Conservation (phyloP, 345 rosid species). For the Ailanthus altissimus region DNA sequence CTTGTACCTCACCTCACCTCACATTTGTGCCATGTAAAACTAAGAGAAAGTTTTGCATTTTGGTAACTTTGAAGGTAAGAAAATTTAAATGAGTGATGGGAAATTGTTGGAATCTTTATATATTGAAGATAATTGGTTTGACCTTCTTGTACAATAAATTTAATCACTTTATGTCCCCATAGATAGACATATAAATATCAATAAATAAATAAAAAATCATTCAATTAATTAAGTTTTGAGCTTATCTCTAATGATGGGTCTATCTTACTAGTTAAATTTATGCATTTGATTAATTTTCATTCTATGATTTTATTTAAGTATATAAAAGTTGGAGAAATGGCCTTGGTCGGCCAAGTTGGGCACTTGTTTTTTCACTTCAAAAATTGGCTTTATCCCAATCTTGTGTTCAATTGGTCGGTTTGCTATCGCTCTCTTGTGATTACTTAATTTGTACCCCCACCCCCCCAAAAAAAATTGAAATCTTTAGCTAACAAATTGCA, state of each 20-base stretch:
- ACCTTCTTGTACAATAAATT: not conserved
- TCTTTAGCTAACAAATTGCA: not conserved
- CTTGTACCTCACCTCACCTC: slow-evolving; percentile 1
- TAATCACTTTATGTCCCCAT: not conserved
- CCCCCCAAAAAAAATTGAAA: not conserved
- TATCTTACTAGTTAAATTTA: not conserved
- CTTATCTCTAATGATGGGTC: not conserved
- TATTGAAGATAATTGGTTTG: slow-evolving; percentile 12
- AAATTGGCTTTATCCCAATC: too few relatives aligned
- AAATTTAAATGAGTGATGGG: not conserved
- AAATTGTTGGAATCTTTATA: not conserved
- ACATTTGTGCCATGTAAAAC: not conserved
- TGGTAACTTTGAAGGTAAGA: slow-evolving; percentile 1
- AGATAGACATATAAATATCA: not conserved
- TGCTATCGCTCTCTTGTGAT: not conserved
- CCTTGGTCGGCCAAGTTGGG: slow-evolving; percentile 13
- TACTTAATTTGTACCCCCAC: too few relatives aligned
- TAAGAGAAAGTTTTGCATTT: not conserved
- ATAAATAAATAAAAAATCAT: not conserved
- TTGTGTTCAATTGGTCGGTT: slow-evolving; percentile 6
- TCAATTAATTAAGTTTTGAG: not conserved
- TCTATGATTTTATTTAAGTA: not conserved
- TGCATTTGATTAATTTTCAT: not conserved
- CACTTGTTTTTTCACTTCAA: not conserved
- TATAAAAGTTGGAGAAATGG: not conserved